Evolutionary conservation across 352 stramenopile genomes (phyloP).

Genomic region (Phytophthora citrophthora): DNA sequence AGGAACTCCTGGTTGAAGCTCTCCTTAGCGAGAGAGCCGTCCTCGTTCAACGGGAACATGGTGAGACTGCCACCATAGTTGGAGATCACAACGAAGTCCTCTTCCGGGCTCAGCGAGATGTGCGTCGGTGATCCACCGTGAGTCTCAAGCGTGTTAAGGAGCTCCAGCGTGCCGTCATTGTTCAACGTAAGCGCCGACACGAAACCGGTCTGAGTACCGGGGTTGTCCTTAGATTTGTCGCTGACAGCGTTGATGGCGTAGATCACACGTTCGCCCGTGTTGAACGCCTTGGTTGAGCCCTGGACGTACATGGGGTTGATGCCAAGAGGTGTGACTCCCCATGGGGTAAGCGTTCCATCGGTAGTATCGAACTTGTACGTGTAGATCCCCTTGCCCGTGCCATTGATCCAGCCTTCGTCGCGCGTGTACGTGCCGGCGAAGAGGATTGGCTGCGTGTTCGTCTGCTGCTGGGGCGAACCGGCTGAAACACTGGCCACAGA

Average conservation of each 20-base stretch:
- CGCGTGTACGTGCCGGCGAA: slow-evolving; percentile 69
- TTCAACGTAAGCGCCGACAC: slow-evolving; percentile 54
- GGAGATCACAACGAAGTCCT: slow-evolving; percentile 62
- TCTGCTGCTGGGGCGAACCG: slow-evolving; percentile 23
- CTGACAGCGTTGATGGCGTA: slow-evolving; percentile 68
- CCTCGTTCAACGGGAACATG: slow-evolving; percentile 54
- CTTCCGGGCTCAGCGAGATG: slow-evolving; percentile 53
- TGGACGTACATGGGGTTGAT: slow-evolving; percentile 79
- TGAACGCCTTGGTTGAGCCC: slow-evolving; percentile 37
- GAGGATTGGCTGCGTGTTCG: slow-evolving; percentile 35
- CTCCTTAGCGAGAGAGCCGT: slow-evolving; percentile 48
- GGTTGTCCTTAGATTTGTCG: slow-evolving; percentile 34
- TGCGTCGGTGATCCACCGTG: slow-evolving; percentile 52
- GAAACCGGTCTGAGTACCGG: slow-evolving; percentile 49
- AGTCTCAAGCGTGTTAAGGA: slow-evolving; percentile 61
- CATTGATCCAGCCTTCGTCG: slow-evolving; percentile 74
- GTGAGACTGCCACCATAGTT: slow-evolving; percentile 72
- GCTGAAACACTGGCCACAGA: slow-evolving; percentile 19
- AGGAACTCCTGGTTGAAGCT: slow-evolving; percentile 53
- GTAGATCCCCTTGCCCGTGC: slow-evolving; percentile 69
- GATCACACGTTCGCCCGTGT: slow-evolving; percentile 33
- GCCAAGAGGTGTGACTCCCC: slow-evolving; percentile 52
- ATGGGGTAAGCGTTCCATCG: slow-evolving; percentile 44
- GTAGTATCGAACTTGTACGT: slow-evolving; percentile 57
- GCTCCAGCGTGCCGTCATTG: slow-evolving; percentile 39